phyloP scores from a whole-genome alignment of 805 yeast species.

The Millerozyma acaciae region DNA sequence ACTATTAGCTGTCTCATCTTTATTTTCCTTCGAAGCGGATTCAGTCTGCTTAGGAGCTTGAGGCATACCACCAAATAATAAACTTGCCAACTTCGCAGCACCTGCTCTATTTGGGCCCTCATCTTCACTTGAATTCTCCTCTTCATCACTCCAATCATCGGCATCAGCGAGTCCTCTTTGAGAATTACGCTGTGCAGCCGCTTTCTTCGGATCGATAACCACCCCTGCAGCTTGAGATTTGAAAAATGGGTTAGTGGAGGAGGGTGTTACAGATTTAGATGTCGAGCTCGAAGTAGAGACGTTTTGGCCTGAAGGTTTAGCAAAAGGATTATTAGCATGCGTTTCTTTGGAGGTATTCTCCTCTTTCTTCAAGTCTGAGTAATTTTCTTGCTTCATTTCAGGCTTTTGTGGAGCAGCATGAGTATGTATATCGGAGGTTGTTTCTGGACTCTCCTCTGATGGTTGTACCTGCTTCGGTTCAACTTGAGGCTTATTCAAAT shows the following conservation, averaged over 20 bases:
- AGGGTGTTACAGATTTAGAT: background rate
- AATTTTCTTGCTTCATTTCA: background rate
- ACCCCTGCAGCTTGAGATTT: conserved; percentile 35
- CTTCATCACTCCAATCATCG: conserved; percentile 47
- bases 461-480: background rate
- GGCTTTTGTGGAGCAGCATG: too few relatives aligned
- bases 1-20: conserved; percentile 5
- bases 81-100: conserved; percentile 53
- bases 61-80: conserved; percentile 50
- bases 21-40: conserved; percentile 10
- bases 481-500: background rate
- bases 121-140: conserved; percentile 44
- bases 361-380: background rate
- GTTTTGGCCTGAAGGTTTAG: conserved; percentile 23
- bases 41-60: conserved; percentile 23
- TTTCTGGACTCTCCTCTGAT: conserved; percentile 1
- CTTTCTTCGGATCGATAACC: conserved; percentile 50
- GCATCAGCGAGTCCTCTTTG: conserved; percentile 54
- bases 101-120: conserved; percentile 47
- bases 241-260: conserved; percentile 54
- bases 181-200: conserved; percentile 68
- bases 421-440: too few relatives aligned
- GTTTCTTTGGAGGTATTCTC: conserved; percentile 11
- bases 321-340: conserved; percentile 49
- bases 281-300: conserved; percentile 10